Base-by-base conservation (phyloP, 2,329 filamentous ascomycete species). In the Fusarium napiforme region DNA sequence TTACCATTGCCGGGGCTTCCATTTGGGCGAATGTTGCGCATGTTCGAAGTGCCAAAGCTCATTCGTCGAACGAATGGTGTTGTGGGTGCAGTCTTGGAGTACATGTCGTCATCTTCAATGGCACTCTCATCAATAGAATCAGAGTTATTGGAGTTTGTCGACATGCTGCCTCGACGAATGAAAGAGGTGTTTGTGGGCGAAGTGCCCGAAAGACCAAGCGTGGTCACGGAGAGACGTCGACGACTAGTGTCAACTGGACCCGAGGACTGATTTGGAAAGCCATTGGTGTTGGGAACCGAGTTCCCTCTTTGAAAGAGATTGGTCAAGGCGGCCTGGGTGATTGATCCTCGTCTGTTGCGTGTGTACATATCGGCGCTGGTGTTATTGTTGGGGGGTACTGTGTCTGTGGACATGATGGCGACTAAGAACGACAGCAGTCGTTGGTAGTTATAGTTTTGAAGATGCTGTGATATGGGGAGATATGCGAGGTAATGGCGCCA, bases 41-140 rank as follows among this genome's bases (percentile, higher is more conserved):
- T 89, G 82, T 91, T 92, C 81, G 94, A 90, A 69, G 93, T 92
- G 69, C 96, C 95, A 79, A 97, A 97, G 83, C 95, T 98, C 86
- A 97, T 91, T 67, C 95, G 93, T 76, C 95, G 92, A 67, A 89
- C 89, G 80, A 95, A 96, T 39, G 95, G 93, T 18, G 93, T 93
- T 60, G 86, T 88, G 39, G 93, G 91, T 21, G 88, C 87, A 75
- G 88, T 89, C 78, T 87, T 88, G n/a, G 85, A 81, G 43, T 85
- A 82, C 60, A 85, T 84, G 28, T 91, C 89, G 46, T 91, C 89
- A 67, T 95, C 93, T 71, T 94, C 92, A 69, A 93, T 88, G 55
- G 92, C 93, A 75, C 84, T 92, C 82, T 95, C 93, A 73, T 95
- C 93, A 69, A 92, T 87, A 4, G 88, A 88, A 63, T 90, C 87